Base-by-base conservation (phyloP, 345 rosid species). In the Citrus medica region DNA sequence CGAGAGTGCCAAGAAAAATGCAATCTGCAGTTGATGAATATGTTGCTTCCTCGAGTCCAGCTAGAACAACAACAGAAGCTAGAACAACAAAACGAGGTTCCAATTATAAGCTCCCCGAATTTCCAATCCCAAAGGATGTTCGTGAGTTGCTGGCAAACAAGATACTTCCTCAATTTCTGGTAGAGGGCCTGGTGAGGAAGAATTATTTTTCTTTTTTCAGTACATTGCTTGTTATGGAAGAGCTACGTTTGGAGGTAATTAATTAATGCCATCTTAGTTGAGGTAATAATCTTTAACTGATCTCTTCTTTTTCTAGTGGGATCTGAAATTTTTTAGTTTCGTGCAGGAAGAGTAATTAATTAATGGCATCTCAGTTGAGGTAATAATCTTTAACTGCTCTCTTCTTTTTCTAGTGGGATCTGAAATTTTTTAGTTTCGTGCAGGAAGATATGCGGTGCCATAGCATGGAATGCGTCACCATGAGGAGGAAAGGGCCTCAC, bases 201-300 rank as follows among this genome's bases (percentile, higher is more conserved):
- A 89, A 86, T 37, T 86, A 89, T 82, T 84, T 80, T 67, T 32
- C 62, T 67, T 91, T 79, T 84, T 91, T 91, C 83, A 86, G 71
- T 27, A 83, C 84, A 10, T 74, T 91, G 82, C 71, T 91, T 13
- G 46, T 84, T 68, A 79, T 89, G 80, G 94, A 89, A 78, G 92
- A 91, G 79, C 79, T 91, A 30, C 84, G 82, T 61, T 38, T 87
- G 69, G 94, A 91, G 94, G 92, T 89, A 76, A 73, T 55, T 65
- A 25, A 19, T 71, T 56, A 63, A 59, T 73, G 51, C 27, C 30
- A 65, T 28, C 58, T 73, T 30, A 51, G 74, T 78, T 46, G 28
- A 30, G 19, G 14, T 25, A 22, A 33, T 61, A 67, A 40, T 25
- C 1, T 59, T 10, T 14, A 25, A 63, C 69, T 16, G 13, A 22